These are phyloP conservation scores for Alternaria hordeiaustralica DNA, from an alignment of 2,329 filamentous ascomycete genomes.

Conservation along the genomic window DNA sequence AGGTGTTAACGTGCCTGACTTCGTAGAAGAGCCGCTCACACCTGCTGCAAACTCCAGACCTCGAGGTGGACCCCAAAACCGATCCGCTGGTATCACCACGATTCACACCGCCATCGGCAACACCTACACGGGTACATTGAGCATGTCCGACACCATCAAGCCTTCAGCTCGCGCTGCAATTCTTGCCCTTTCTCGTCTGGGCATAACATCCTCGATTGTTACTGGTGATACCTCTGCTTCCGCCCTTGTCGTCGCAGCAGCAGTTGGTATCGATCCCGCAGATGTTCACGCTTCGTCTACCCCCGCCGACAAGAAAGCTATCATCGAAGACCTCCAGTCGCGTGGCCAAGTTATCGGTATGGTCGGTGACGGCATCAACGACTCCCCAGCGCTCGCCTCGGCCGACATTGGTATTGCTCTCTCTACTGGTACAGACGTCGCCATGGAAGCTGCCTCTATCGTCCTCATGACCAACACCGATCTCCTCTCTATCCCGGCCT, in stretches of 20 bases:
- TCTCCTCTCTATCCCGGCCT: slow-evolving; percentile 89
- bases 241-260: slow-evolving; percentile 79
- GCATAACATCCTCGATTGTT: slow-evolving; percentile 86
- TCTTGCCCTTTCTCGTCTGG: slow-evolving; percentile 80
- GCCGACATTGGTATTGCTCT: slow-evolving; percentile 94
- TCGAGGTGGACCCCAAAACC: slow-evolving; percentile 48
- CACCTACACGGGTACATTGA: slow-evolving; percentile 79
- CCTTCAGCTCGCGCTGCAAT: slow-evolving; percentile 82
- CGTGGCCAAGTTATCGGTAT: slow-evolving; percentile 83
- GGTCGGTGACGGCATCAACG: slow-evolving; percentile 97
- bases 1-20: slow-evolving; percentile 67
- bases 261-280: slow-evolving; percentile 78
- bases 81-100: slow-evolving; percentile 75
- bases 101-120: slow-evolving; percentile 91
- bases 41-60: slow-evolving; percentile 33
- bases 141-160: slow-evolving; percentile 90
- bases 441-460: slow-evolving; percentile 95
- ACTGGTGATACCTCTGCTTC: slow-evolving; percentile 90
- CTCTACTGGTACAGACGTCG: slow-evolving; percentile 90
- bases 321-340: slow-evolving; percentile 78
- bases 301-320: slow-evolving; percentile 87
- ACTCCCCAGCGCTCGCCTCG: slow-evolving; percentile 91
- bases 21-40: slow-evolving; percentile 60
- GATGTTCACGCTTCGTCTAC: slow-evolving; percentile 87
- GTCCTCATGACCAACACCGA: slow-evolving; percentile 94